Evolutionary conservation across 1,139 yeast species (phyloP).

Genomic region (Nematodospora anomalae): DNA sequence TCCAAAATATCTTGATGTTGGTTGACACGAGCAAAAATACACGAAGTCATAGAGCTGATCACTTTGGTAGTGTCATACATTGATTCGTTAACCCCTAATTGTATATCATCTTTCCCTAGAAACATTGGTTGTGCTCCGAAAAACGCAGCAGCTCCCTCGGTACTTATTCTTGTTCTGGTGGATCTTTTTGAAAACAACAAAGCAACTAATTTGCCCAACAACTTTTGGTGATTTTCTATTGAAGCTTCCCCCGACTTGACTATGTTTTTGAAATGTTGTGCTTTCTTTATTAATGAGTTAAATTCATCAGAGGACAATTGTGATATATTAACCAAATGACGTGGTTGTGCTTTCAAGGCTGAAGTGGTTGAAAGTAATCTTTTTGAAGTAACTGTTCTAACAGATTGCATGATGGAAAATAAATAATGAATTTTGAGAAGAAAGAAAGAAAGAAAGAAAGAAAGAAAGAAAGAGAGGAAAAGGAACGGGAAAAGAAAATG

Average conservation of each 20-base stretch:
- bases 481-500: neutral
- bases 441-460: neutral
- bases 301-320: constrained; percentile 75
- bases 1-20: constrained; percentile 79
- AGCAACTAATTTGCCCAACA: constrained; percentile 81
- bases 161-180: constrained; percentile 89
- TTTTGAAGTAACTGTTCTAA: constrained; percentile 13
- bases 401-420: constrained; percentile 10
- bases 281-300: constrained; percentile 63
- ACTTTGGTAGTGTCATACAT: constrained; percentile 85
- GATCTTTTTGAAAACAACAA: constrained; percentile 86
- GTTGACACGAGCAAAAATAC: constrained; percentile 94
- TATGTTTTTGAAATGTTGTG: constrained; percentile 56
- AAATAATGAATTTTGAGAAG: neutral
- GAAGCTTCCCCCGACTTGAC: constrained; percentile 54
- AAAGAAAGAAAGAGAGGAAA: constrained; percentile 1
- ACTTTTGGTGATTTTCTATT: constrained; percentile 50
- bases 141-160: constrained; percentile 91
- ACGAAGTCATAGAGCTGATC: constrained; percentile 90
- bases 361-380: constrained; percentile 14
- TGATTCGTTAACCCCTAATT: constrained; percentile 91
- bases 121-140: constrained; percentile 98
- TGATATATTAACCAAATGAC: constrained; percentile 78
- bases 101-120: constrained; percentile 93
- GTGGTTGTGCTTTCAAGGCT: constrained; percentile 29